These are phyloP conservation scores for Hypoxylon lienhwacheense DNA, from an alignment of 495 filamentous ascomycete genomes.

Conservation along the genomic window DNA sequence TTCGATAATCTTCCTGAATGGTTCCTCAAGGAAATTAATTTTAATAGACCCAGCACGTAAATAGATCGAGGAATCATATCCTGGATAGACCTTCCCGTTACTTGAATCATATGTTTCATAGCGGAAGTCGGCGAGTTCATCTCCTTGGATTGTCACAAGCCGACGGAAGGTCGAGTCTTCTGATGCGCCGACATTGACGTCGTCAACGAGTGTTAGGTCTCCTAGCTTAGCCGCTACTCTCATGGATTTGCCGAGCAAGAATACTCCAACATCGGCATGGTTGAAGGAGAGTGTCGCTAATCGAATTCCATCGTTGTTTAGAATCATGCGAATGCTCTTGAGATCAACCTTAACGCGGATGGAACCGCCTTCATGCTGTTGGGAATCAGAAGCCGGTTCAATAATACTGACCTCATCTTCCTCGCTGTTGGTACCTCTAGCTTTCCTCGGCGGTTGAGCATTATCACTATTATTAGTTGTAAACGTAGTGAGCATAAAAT, in stretches of 20 bases:
- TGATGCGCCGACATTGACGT: conserved; percentile 88
- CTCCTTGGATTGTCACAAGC: conserved; percentile 88
- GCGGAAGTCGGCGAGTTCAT: conserved; percentile 95
- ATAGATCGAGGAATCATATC: conserved; percentile 91
- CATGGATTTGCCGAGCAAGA: conserved; percentile 82
- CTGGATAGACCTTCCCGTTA: conserved; percentile 70
- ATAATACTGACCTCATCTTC: conserved; percentile 40
- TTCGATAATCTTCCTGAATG: conserved; percentile 96
- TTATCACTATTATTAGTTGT: conserved; percentile 64
- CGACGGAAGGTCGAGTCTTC: conserved; percentile 80
- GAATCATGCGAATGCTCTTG: conserved; percentile 87
- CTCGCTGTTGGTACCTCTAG: conserved; percentile 44
- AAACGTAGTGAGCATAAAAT: conserved; percentile 95
- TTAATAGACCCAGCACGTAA: conserved; percentile 91
- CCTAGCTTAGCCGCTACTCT: conserved; percentile 83
- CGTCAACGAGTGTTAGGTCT: conserved; percentile 84
- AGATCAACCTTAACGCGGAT: conserved; percentile 83
- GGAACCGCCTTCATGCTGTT: conserved; percentile 44
- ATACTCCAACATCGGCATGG: conserved; percentile 86
- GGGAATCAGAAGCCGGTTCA: conserved; percentile 35
- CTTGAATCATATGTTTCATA: conserved; percentile 92
- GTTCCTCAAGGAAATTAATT: conserved; percentile 93
- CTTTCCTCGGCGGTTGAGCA: conserved; percentile 39
- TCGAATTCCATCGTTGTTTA: conserved; percentile 98
- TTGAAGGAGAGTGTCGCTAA: conserved; percentile 90